A percentile compares a stretch with the other conserved stretches of the same genome.
Conservation (phyloP, 805 yeast species). For the Candida orba region DNA sequence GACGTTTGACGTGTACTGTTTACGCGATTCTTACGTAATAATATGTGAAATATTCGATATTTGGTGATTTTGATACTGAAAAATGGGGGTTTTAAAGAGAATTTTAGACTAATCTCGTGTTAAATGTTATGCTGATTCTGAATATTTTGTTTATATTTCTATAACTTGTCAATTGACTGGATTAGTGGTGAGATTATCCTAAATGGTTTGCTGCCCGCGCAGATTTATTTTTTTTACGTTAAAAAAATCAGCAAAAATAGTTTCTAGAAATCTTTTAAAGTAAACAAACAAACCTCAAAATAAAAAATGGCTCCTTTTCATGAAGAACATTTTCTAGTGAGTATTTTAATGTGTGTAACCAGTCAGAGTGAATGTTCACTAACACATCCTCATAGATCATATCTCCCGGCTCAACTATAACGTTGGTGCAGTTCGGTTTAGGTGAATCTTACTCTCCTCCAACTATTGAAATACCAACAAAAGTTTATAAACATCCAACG, state of each 20-base stretch:
- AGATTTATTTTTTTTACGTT: not conserved
- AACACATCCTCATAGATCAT: constrained; percentile 33
- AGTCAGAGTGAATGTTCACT: too few relatives aligned
- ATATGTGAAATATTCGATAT: too few relatives aligned
- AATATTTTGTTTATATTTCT: too few relatives aligned
- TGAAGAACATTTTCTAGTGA: constrained; percentile 16
- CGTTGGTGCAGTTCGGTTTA: constrained; percentile 75
- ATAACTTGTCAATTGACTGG: not conserved
- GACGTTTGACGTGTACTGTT: too few relatives aligned
- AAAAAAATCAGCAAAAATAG: not conserved
- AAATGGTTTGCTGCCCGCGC: not conserved
- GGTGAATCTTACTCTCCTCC: constrained; percentile 72
- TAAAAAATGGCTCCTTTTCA: constrained; percentile 24
- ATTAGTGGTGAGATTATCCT: not conserved
- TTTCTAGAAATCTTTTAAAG: not conserved
- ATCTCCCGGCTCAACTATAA: constrained; percentile 70
- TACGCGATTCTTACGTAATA: too few relatives aligned
- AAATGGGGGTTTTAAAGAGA: too few relatives aligned
- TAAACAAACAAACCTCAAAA: not conserved
- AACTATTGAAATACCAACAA: constrained; percentile 66
- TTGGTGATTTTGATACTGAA: too few relatives aligned
- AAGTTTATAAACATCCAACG: constrained; percentile 46
- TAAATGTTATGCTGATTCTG: too few relatives aligned
- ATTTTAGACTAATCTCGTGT: too few relatives aligned
- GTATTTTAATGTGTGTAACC: too few relatives aligned